A percentile compares a stretch with the other conserved stretches of the same genome.
These are phyloP conservation scores for Calonectria fujianensis DNA, from an alignment of 2,329 filamentous ascomycete genomes.

Conservation along the genomic window DNA sequence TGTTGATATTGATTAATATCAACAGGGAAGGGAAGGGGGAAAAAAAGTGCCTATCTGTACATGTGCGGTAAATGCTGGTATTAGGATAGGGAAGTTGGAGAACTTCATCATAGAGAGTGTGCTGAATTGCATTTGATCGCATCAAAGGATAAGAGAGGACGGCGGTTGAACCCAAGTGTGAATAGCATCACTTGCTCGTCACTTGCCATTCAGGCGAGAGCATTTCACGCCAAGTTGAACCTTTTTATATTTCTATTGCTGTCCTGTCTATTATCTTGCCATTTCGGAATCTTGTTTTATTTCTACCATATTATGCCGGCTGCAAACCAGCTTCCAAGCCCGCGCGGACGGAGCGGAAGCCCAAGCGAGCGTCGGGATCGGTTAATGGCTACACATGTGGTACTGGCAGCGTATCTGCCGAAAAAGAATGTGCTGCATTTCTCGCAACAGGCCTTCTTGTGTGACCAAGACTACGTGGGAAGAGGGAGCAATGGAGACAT, in stretches of 20 bases:
- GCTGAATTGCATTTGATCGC: constrained; percentile 33
- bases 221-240: background rate
- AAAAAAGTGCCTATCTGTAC: constrained; percentile 49
- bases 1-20: background rate
- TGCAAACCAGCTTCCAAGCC: background rate
- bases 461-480: constrained; percentile 5
- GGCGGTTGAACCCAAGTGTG: background rate
- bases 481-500: background rate
- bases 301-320: background rate
- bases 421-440: constrained; percentile 7
- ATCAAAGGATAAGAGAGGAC: constrained; percentile 28
- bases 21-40: no score
- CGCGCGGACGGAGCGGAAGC: constrained; percentile 16
- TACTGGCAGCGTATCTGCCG: constrained; percentile 42
- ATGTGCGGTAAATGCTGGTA: constrained; percentile 62
- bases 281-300: constrained; percentile 3
- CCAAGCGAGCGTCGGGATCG: constrained; percentile 32
- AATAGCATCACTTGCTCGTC: constrained; percentile 21
- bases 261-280: background rate
- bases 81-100: constrained; percentile 60
- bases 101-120: constrained; percentile 53
- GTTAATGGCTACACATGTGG: constrained; percentile 38
- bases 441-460: background rate
- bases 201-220: background rate
- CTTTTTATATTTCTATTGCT: background rate